Evolutionary conservation across 345 rosid genomes (phyloP).

Genomic region (Salix purpurea): DNA sequence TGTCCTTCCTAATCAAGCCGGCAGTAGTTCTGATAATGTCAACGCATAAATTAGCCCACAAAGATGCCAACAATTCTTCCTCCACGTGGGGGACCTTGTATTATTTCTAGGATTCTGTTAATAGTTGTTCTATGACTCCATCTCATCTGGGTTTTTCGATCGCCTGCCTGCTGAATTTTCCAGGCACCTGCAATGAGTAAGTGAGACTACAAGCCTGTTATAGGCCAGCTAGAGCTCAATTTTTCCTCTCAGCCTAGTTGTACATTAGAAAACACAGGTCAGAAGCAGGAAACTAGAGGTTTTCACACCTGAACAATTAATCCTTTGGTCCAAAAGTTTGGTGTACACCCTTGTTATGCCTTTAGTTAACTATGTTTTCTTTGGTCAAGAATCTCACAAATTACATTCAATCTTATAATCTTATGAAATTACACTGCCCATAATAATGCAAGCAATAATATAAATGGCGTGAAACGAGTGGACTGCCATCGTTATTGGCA

Average conservation of each 20-base stretch:
- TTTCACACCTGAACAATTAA: background rate
- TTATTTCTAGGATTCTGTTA: constrained; percentile 20
- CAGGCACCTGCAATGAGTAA: background rate
- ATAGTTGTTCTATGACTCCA: constrained; percentile 7
- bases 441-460: background rate
- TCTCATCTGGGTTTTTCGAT: background rate
- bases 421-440: background rate
- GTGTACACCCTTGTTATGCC: background rate
- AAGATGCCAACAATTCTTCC: constrained; percentile 19
- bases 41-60: constrained; percentile 25
- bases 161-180: background rate
- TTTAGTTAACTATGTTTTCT: background rate
- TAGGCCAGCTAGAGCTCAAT: background rate
- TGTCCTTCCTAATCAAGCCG: constrained; percentile 52
- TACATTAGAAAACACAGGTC: background rate
- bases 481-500: background rate
- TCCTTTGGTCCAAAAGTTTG: background rate
- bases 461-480: background rate
- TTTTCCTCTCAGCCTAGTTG: background rate
- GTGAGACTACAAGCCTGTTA: background rate
- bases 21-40: constrained; percentile 68
- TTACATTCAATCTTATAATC: background rate
- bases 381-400: background rate
- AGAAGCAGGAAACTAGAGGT: constrained; percentile 5
- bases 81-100: constrained; percentile 1